Evolutionary conservation across 805 yeast genomes (phyloP), one percentile per base, ranked within the genome.

Genomic region (Wickerhamomyces silvicola): DNA sequence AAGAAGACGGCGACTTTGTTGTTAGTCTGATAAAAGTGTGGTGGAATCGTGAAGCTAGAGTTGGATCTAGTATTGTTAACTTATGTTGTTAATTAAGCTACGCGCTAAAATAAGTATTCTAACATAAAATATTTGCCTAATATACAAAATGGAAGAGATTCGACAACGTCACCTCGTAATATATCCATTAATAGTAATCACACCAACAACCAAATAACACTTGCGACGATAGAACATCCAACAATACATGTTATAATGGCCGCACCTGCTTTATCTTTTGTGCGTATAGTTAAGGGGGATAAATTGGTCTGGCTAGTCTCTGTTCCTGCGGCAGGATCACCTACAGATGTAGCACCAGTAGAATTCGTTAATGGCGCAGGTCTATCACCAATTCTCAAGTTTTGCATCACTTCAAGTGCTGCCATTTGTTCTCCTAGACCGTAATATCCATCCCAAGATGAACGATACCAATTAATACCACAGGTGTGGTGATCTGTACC

Each of bases 341-440:
- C 85, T 7, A 44, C 32, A 1, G 87, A 78, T 2, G 83, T 59
- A 21, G 84, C 94, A 30, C 92, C 92, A 14, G 64, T 62, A 6
- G 51, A 38, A 20, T 75, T 69, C 3, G 87, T 70, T 36, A 65
- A 70, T 2, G 92, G 90, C 18, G 72, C 68, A 4, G 67, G 64
- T 53, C 56, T 46, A 24, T 50, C 52, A 38, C 56, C 36, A 10
- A 56, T 46, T 41, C 56, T 47, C 25, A 66, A 45, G 26, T 60
- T 65, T 28, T 57, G 64, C 48, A 71, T 64, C 3, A 57, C 63
- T 46, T 84, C 94, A 31, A 83, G 59, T 0, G 94, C 94, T 22
- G 74, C 61, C 68, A 82, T 78, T 56, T 85, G 94, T 57, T 86
- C 94, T 30, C 95, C 95, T 24, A 85, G 67, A 1, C 95, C 95